Conservation (phyloP, 192 early-diverging fungal species). For the Gryganskiella cystojenkinii region DNA sequence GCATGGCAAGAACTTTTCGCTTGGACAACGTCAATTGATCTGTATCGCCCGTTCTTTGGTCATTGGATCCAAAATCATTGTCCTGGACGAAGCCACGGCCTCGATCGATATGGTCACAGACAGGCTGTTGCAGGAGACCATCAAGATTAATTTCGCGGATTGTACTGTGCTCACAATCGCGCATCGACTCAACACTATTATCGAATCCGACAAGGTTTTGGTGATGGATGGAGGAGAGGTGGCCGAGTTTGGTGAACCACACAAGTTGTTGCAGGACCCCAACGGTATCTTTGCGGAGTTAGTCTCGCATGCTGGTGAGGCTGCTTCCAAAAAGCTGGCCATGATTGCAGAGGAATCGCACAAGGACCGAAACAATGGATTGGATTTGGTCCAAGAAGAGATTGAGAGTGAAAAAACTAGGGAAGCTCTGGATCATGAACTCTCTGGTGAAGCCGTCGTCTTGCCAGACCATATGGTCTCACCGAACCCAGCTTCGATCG, state of each 20-base stretch:
- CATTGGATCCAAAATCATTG: slow-evolving; percentile 62
- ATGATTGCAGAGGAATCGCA: slow-evolving; percentile 34
- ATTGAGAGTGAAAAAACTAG: slow-evolving; percentile 1
- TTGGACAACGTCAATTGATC: slow-evolving; percentile 75
- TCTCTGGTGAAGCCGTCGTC: neutral
- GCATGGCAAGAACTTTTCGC: slow-evolving; percentile 67
- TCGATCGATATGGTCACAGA: slow-evolving; percentile 85
- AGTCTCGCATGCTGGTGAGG: slow-evolving; percentile 32
- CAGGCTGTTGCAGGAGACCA: slow-evolving; percentile 71
- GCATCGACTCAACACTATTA: slow-evolving; percentile 74
- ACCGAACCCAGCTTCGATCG: no score
- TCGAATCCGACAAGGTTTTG: slow-evolving; percentile 80
- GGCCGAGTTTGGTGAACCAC: slow-evolving; percentile 77
- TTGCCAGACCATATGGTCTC: neutral
- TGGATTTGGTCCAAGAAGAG: slow-evolving; percentile 6
- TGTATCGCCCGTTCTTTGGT: slow-evolving; percentile 74
- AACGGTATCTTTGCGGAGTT: slow-evolving; percentile 36
- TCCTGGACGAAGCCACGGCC: slow-evolving; percentile 80
- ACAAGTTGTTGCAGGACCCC: slow-evolving; percentile 54
- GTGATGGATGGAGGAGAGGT: slow-evolving; percentile 78
- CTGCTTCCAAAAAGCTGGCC: slow-evolving; percentile 58
- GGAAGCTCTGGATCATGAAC: neutral
- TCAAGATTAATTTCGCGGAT: slow-evolving; percentile 68
- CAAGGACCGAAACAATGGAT: slow-evolving; percentile 15
- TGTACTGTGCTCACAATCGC: slow-evolving; percentile 77